Evolutionary conservation across 805 yeast species (phyloP).

Genomic region (Yamadazyma sp.): DNA sequence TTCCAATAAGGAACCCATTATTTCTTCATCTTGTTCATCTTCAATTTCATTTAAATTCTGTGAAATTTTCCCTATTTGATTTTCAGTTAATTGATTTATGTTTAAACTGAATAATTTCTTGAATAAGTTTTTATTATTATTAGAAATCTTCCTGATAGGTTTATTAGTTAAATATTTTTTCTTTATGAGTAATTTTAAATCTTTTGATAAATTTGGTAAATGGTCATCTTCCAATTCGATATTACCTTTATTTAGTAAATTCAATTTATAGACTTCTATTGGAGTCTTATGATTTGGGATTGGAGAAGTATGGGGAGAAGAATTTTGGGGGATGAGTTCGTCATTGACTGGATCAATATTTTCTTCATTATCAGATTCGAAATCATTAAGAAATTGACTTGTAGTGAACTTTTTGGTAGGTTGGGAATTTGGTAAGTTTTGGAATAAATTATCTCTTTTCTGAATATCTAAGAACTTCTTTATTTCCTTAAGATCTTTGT

Average conservation of each 20-base stretch:
- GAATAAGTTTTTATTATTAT: slow-evolving; percentile 5
- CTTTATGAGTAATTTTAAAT: slow-evolving; percentile 7
- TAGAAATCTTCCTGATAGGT: neutral
- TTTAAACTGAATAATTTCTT: slow-evolving; percentile 20
- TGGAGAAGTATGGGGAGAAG: slow-evolving; percentile 12
- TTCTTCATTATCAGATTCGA: slow-evolving; percentile 19
- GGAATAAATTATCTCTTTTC: slow-evolving; percentile 25
- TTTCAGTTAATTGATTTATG: slow-evolving; percentile 38
- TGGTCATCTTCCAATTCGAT: slow-evolving; percentile 11
- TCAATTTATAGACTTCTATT: slow-evolving; percentile 33
- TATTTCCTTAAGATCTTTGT: slow-evolving; percentile 27
- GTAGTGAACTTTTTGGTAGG: slow-evolving; percentile 25
- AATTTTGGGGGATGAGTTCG: slow-evolving; percentile 14
- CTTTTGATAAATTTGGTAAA: slow-evolving; percentile 11
- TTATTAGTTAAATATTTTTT: slow-evolving; percentile 7
- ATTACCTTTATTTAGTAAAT: slow-evolving; percentile 20
- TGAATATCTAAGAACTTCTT: slow-evolving; percentile 33
- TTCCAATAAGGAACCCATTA: slow-evolving; percentile 44
- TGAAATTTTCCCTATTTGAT: slow-evolving; percentile 14
- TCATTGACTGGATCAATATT: neutral
- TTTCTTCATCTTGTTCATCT: slow-evolving; percentile 42
- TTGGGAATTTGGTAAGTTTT: neutral
- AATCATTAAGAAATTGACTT: slow-evolving; percentile 30
- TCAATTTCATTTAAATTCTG: slow-evolving; percentile 17
- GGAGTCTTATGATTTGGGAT: slow-evolving; percentile 19